Evolutionary conservation across 176 grass and related monocot species (phyloP).

Genomic region (Bothriochloa decipiens): DNA sequence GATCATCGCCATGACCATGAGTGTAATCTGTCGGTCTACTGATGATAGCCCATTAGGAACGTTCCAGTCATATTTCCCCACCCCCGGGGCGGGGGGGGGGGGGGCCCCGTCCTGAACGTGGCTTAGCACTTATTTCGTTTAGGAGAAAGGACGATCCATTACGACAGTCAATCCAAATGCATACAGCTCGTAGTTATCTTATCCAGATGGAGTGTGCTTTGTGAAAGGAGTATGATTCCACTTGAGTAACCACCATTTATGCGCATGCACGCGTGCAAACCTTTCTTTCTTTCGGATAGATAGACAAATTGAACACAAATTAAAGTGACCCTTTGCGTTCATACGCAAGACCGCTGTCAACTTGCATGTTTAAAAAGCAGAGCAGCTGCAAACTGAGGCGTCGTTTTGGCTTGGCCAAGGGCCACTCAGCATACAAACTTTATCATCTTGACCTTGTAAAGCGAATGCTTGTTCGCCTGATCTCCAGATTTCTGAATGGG

Average conservation of each 20-base stretch:
- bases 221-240: neutral
- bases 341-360: neutral
- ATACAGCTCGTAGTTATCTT: neutral
- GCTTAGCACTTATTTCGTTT: too few relatives aligned
- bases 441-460: too few relatives aligned
- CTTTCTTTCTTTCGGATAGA: neutral
- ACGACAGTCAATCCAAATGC: too few relatives aligned
- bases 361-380: conserved; percentile 4
- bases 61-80: neutral
- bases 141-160: neutral
- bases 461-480: neutral
- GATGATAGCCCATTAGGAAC: neutral
- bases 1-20: neutral
- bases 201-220: neutral
- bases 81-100: too few relatives aligned
- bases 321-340: neutral
- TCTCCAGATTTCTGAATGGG: neutral
- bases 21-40: neutral
- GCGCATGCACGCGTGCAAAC: neutral
- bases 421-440: neutral
- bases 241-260: neutral
- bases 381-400: neutral
- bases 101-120: too few relatives aligned
- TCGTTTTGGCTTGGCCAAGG: neutral
- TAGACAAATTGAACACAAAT: neutral